Base-by-base conservation (phyloP, 106 monocot species). In the Dioscorea zingiberensis region DNA sequence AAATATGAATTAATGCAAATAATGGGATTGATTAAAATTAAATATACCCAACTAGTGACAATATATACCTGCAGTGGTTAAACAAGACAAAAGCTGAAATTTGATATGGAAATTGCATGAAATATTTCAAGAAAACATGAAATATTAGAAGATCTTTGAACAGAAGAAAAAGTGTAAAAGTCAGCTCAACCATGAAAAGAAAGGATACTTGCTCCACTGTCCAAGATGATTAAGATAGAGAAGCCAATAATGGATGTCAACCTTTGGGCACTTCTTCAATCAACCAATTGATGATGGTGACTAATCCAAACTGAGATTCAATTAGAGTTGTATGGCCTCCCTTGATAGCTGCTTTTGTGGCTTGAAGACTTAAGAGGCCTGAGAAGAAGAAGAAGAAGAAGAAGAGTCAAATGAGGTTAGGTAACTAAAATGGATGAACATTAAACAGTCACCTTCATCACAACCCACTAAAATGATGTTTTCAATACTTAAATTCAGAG, bases 391-490 rank as follows among this genome's bases (percentile, higher is more conserved):
- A n/a, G n/a, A n/a, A n/a, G n/a, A n/a, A n/a, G n/a, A n/a, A n/a
- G 15, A 69, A 63, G 29, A 49, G 69, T 69, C 76, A 69, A 38
- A 69, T 46, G 47, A 64, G 27, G 58, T 76, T 76, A 76, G 76
- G 69, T 69, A 58, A 21, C 55, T 54, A 30, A 24, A 58, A 21
- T 48, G 49, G 58, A 76, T 55, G 15, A 28, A 27, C 28, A 69
- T 44, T 53, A 12, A 64, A 57, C 29, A 56, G 63, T 76, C 69
- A 56, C 27, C 25, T 47, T 63, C 54, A 63, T 30, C 62, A 6
- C 72, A 23, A 32, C 38, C 63, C 38, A 54, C 60, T 72, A 23
- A 44, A 38, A 25, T 58, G 46, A 57, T 26, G 55, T 16, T 49
- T 27, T 48, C 3, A 65, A 30, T 66, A 68, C 21, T 59, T 69